Evolutionary conservation across 1,284 basidiomycete genomes (phyloP).

Genomic region (Cystodermella granulosa): DNA sequence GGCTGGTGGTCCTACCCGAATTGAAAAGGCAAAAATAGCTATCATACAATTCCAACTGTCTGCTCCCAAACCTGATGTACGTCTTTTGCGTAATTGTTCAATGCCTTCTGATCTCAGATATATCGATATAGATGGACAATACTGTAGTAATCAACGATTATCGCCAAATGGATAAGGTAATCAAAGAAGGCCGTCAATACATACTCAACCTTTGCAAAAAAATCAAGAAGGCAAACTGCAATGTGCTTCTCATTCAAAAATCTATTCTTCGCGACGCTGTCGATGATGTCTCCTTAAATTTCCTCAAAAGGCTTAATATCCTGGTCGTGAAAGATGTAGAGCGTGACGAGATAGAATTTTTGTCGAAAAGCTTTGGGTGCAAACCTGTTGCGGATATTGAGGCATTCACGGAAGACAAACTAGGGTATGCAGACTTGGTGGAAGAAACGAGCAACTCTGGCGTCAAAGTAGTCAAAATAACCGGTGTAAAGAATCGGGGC

Average conservation of each 20-base stretch:
- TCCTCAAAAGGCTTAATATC: conserved; percentile 96
- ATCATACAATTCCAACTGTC: conserved; percentile 98
- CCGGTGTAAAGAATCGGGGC: conserved; percentile 92
- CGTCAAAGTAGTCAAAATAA: conserved; percentile 90
- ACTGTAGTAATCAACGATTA: conserved; percentile 99
- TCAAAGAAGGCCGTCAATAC: conserved; percentile 98
- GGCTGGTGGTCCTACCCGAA: conserved; percentile 88
- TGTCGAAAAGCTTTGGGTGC: conserved; percentile 90
- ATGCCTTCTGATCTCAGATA: conserved; percentile 9
- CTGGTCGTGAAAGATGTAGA: conserved; percentile 97
- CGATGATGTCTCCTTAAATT: conserved; percentile 97
- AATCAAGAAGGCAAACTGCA: conserved; percentile 99
- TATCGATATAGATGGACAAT: conserved; percentile 85
- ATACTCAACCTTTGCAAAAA: conserved; percentile 98
- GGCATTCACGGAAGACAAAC: conserved; percentile 97
- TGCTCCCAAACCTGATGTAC: conserved; percentile 94
- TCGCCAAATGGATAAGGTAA: conserved; percentile 99
- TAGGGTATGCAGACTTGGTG: conserved; percentile 92
- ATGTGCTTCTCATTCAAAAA: conserved; percentile 97
- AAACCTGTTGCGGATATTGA: conserved; percentile 98
- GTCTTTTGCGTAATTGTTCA: conserved; percentile 26
- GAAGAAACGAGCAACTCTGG: conserved; percentile 86
- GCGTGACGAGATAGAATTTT: conserved; percentile 97
- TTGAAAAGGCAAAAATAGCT: conserved; percentile 98
- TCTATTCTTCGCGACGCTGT: conserved; percentile 98